phyloP scores from a whole-genome alignment of 768 basidiomycete genomes.

The Cyathus striatus region DNA sequence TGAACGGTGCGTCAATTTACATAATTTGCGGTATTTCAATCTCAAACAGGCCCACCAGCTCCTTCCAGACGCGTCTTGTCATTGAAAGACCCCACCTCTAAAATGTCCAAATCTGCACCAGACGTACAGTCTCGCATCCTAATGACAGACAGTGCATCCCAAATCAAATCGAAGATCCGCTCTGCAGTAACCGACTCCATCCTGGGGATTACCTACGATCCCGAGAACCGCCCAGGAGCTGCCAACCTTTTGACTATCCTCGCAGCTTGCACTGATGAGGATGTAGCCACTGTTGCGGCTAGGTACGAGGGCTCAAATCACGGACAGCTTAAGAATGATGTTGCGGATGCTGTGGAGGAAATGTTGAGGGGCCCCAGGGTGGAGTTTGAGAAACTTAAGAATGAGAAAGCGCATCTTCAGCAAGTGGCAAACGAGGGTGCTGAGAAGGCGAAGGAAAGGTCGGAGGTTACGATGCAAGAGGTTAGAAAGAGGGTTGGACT shows the following conservation, averaged over 20 bases:
- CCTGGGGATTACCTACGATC: conserved; percentile 74
- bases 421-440: conserved; percentile 63
- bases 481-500: conserved; percentile 69
- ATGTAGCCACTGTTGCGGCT: conserved; percentile 38
- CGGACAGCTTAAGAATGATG: conserved; percentile 66
- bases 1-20: conserved; percentile 57
- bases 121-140: conserved; percentile 78
- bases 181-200: conserved; percentile 84
- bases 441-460: conserved; percentile 53
- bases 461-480: conserved; percentile 56
- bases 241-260: conserved; percentile 80
- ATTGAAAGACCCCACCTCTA: conserved; percentile 76
- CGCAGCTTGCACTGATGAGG: conserved; percentile 59
- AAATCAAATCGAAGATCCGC: conserved; percentile 69
- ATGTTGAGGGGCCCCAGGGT: conserved; percentile 59
- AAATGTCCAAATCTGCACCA: conserved; percentile 95
- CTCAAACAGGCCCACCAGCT: conserved; percentile 35
- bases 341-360: conserved; percentile 69
- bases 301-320: conserved; percentile 54
- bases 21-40: neutral
- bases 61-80: conserved; percentile 80
- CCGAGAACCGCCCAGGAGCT: conserved; percentile 71
- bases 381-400: conserved; percentile 61
- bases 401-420: conserved; percentile 55
- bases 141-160: conserved; percentile 63